phyloP scores from a whole-genome alignment of 768 basidiomycete genomes.

The Xerocomellus intermedius region DNA sequence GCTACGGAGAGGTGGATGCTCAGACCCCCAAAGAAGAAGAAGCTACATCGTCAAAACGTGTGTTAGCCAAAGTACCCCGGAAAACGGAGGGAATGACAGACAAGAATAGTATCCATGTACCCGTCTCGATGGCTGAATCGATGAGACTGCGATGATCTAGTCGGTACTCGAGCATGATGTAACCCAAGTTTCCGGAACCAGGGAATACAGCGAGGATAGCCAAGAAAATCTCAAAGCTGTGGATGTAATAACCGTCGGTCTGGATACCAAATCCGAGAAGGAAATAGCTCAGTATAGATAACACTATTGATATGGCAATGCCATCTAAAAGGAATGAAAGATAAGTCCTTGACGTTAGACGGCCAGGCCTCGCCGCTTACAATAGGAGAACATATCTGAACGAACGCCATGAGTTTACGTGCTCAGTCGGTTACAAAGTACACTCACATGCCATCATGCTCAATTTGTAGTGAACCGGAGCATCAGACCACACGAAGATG shows the following conservation, averaged over 20 bases:
- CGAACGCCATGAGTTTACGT: constrained; percentile 1
- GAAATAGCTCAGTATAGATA: constrained; percentile 69
- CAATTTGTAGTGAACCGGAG: constrained; percentile 81
- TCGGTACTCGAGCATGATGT: constrained; percentile 69
- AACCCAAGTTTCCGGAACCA: constrained; percentile 70
- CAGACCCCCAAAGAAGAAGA: constrained; percentile 58
- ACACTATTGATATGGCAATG: constrained; percentile 63
- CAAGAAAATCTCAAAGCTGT: constrained; percentile 78
- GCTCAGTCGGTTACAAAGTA: neutral
- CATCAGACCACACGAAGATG: constrained; percentile 72
- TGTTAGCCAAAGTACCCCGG: neutral
- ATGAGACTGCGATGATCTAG: constrained; percentile 42
- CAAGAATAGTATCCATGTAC: constrained; percentile 37
- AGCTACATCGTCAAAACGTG: constrained; percentile 13
- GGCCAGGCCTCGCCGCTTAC: constrained; percentile 30
- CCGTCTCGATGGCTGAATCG: constrained; percentile 23
- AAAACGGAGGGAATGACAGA: neutral
- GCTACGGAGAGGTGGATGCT: constrained; percentile 52
- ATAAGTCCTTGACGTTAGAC: neutral
- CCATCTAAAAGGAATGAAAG: constrained; percentile 32
- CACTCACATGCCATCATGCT: constrained; percentile 53
- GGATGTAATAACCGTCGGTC: constrained; percentile 76
- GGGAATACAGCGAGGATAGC: constrained; percentile 72
- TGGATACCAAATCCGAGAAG: constrained; percentile 68
- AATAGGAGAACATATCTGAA: constrained; percentile 52